phyloP scores from a whole-genome alignment of 306 rosid species.

The Ceratonia siliqua region DNA sequence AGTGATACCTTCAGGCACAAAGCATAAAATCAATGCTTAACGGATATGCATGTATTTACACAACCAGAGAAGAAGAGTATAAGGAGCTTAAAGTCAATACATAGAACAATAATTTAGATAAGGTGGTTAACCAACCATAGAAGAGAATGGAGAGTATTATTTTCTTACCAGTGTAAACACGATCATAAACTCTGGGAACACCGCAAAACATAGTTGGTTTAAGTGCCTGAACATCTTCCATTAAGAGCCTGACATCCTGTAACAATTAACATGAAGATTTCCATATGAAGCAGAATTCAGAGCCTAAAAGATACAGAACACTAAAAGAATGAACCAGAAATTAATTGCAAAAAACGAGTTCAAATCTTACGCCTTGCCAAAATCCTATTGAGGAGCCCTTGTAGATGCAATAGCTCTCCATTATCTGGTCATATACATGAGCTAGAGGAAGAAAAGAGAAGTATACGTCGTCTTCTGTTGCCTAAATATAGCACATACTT shows the following conservation, averaged over 20 bases:
- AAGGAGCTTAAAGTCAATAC: slow-evolving; percentile 19
- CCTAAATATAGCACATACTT: slow-evolving; percentile 46
- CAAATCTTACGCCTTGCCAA: slow-evolving; percentile 87
- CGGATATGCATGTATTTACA: background rate
- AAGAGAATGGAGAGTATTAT: background rate
- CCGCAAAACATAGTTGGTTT: slow-evolving; percentile 85
- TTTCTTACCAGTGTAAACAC: slow-evolving; percentile 63
- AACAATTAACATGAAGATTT: slow-evolving; percentile 29
- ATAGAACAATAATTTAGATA: background rate
- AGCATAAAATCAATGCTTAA: slow-evolving; percentile 10
- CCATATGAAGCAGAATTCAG: background rate
- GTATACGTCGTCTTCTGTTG: slow-evolving; percentile 71
- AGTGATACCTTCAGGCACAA: slow-evolving; percentile 49
- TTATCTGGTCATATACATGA: slow-evolving; percentile 88
- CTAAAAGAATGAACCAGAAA: background rate
- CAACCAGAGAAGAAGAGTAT: too few species aligned
- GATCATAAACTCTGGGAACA: slow-evolving; percentile 89
- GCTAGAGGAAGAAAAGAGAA: slow-evolving; percentile 95
- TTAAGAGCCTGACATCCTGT: slow-evolving; percentile 80
- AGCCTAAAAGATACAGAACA: background rate
- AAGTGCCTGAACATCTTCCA: slow-evolving; percentile 80
- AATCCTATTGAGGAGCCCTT: slow-evolving; percentile 82
- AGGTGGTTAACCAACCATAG: background rate
- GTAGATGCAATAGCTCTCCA: slow-evolving; percentile 81
- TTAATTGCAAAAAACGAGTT: slow-evolving; percentile 13